Conservation (phyloP, 129 eudicot species). For the sunflower (Helianthus annuus) region HanXRQr2.0-SUNRISE NC_035440.2:9215279-9215778, state of each 20-base stretch:
- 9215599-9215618: constrained; percentile 50
- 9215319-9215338: constrained; percentile 14
- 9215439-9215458: constrained; percentile 46
- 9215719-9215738: too few relatives aligned
- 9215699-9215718: background rate
- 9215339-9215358: constrained; percentile 16
- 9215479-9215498: constrained; percentile 39
- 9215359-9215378: background rate
- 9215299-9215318: constrained; percentile 19
- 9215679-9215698: constrained; percentile 20
- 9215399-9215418: constrained; percentile 16
- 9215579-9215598: constrained; percentile 47
- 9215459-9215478: constrained; percentile 18
- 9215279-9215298: constrained; percentile 14
- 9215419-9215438: constrained; percentile 53
- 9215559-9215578: constrained; percentile 44
- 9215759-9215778: too few relatives aligned
- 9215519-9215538: constrained; percentile 21
- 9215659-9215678: constrained; percentile 33
- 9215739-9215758: too few relatives aligned
- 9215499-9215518: constrained; percentile 65
- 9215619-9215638: constrained; percentile 26
- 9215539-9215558: constrained; percentile 46
- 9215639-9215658: constrained; percentile 33
- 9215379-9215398: constrained; percentile 29